Base-by-base conservation (phyloP, 2,329 filamentous ascomycete genomes). In the Cercospora janseana region DNA sequence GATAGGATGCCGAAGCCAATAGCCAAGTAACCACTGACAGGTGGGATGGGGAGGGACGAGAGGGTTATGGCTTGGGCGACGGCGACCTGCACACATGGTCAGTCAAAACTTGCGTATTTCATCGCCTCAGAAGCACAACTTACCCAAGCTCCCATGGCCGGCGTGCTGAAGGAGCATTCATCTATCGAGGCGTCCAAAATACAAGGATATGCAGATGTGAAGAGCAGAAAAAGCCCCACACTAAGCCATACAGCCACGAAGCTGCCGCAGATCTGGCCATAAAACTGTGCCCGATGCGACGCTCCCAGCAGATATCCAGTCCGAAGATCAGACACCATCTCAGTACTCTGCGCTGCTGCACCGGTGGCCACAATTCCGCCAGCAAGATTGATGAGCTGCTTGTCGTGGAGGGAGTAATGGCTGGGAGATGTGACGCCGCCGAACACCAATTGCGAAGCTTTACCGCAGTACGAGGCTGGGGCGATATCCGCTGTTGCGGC, bases 401-500 rank as follows among this genome's bases (percentile, higher is more conserved):
- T 79, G 9, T 76, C 64, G 4, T 69, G 57, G 51, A 79, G 57
- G 1, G 68, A 63, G 62, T 75, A 77, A 51, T 75, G 70, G 43
- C 75, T 70, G 52, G 76, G 72, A 8, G 73, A 73, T 26, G 81
- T 83, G 35, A 80, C 80, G 42, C 77, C 82, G 52, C 82, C 82
- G 46, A 83, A 80, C 52, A 86, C 74, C 40, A 85, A 77, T 70
- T 85, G 82, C 2, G 80, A 82, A 6, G 82, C 82, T 67, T 86
- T 86, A 58, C 81, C 76, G 1, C 0, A 82, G 82, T 0, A 80
- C 80, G 58, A 76, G 75, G 58, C 82, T 77, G 24, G 75, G 53
- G 21, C 50, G 76, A 51, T 76, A 78, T 15, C 75, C 75, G 61
- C 77, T 77, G 64, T 81, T 76, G 58, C 80, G 78, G 50, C 77